Evolutionary conservation across 73 alveolate species (phyloP), one percentile per base, ranked within the genome.

Genomic region (Paramecium biaurelia): DNA sequence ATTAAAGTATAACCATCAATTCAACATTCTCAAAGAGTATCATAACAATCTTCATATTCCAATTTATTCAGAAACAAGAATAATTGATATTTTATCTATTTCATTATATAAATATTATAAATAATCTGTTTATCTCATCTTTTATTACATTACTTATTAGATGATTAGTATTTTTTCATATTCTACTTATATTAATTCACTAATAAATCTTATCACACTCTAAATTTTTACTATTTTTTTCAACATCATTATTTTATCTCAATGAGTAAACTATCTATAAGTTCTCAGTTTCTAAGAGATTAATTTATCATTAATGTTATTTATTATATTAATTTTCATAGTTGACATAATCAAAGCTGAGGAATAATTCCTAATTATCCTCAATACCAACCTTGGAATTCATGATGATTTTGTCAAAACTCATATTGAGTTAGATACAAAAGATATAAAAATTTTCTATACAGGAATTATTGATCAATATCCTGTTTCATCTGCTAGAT

Each of bases 71-170:
- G 84, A 63, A 63, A 26, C 4, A 63, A 63, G 49, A 63, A 63
- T 12, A 63, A 63, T 26, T 63, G 84, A 63, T 63, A 47, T 11
- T 63, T 63, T 53, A 53, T 53, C 11, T 53, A 56, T 67, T 97
- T 98, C 98, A 98, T 99, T 97, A 97, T 94, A 63, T 23, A 9
- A 30, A 26, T 63, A 63, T 63, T 26, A 24, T 12, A 26, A 63
- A 63, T 26, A 63, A 12, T 30, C n/a, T 37, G 10, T 37, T 37
- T 11, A 37, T n/a, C n/a, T n/a, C n/a, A n/a, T n/a, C n/a, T n/a
- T 34, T 34, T 34, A 34, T 1, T 34, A 34, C 41, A n/a, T n/a
- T n/a, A n/a, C n/a, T n/a, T n/a, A n/a, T n/a, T n/a, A n/a, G n/a
- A n/a, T n/a, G n/a, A n/a, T n/a, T n/a, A n/a, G n/a, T 34, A 34